A percentile compares a stretch with the other conserved stretches of the same genome.
Evolutionary conservation across 1,284 basidiomycete species (phyloP).

Genomic region (Marasmius fiardii): DNA sequence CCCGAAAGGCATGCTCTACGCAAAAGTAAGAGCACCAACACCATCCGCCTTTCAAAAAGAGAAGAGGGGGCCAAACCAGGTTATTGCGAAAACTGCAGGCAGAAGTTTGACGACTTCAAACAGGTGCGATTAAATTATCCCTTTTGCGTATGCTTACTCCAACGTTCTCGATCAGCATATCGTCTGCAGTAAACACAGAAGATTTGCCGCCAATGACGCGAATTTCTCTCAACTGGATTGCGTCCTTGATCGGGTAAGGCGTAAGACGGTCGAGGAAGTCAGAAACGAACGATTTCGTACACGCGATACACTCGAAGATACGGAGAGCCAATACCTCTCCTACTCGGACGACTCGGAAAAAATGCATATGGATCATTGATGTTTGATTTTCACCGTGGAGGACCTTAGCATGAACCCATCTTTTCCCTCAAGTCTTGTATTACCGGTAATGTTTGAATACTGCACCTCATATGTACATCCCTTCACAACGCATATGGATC

Average conservation of each 20-base stretch:
- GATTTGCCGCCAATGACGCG: slow-evolving; percentile 77
- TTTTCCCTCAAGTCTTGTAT: not conserved
- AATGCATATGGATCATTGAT: no score
- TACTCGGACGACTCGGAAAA: not conserved
- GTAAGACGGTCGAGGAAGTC: slow-evolving; percentile 54
- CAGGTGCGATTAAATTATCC: slow-evolving; percentile 46
- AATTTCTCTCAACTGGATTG: slow-evolving; percentile 86
- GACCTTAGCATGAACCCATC: not conserved
- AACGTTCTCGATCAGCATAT: slow-evolving; percentile 62
- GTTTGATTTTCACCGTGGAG: not conserved
- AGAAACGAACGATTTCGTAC: slow-evolving; percentile 20
- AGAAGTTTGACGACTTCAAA: slow-evolving; percentile 89
- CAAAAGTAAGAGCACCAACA: slow-evolving; percentile 78
- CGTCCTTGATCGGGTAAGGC: slow-evolving; percentile 72
- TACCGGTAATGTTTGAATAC: not conserved
- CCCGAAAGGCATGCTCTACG: slow-evolving; percentile 50
- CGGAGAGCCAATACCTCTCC: no score
- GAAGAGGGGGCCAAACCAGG: slow-evolving; percentile 90
- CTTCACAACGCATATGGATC: no score
- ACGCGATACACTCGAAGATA: not conserved
- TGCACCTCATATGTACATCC: not conserved
- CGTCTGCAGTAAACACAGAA: slow-evolving; percentile 72
- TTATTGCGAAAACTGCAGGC: slow-evolving; percentile 96
- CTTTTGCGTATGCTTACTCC: slow-evolving; percentile 1
- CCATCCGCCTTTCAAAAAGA: slow-evolving; percentile 67